A percentile compares a stretch with the other conserved stretches of the same genome.
Evolutionary conservation across 192 early-diverging fungal species (phyloP).

Genomic region (Dispira parvispora): DNA sequence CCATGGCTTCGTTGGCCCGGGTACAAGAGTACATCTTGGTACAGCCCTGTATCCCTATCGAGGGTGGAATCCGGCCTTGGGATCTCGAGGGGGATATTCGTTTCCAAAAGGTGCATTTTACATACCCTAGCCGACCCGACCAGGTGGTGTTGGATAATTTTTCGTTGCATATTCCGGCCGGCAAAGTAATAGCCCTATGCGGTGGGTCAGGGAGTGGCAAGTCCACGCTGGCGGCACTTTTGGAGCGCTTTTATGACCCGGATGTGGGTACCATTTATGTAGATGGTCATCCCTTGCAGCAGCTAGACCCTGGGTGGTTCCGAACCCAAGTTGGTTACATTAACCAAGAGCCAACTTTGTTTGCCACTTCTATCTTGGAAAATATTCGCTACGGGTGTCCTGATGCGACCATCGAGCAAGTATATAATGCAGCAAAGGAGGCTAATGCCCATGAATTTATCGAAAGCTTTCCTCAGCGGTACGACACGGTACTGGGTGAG

Average conservation of each 20-base stretch:
- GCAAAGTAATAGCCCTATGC: conserved; percentile 26
- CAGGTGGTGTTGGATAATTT: conserved; percentile 20
- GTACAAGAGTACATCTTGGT: conserved; percentile 34
- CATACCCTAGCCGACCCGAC: conserved; percentile 28
- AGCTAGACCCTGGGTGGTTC: conserved; percentile 42
- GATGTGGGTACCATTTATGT: conserved; percentile 38
- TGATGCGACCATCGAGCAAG: conserved; percentile 40
- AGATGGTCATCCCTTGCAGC: conserved; percentile 38
- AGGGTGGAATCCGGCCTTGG: conserved; percentile 20
- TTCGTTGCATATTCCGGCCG: conserved; percentile 26
- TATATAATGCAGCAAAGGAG: conserved; percentile 45
- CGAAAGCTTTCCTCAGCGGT: conserved; percentile 27
- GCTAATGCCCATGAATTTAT: conserved; percentile 66
- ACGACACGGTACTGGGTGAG: conserved; percentile 31
- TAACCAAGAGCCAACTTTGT: conserved; percentile 63
- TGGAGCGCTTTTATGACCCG: conserved; percentile 69
- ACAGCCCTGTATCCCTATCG: conserved; percentile 21
- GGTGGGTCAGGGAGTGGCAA: conserved; percentile 43
- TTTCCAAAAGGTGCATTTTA: conserved; percentile 32
- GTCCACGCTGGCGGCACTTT: conserved; percentile 49
- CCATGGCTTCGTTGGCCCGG: conserved; percentile 27
- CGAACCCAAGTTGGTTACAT: conserved; percentile 54
- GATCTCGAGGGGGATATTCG: conserved; percentile 30
- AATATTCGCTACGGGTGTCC: conserved; percentile 52
- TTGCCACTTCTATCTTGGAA: conserved; percentile 57